Evolutionary conservation across 495 filamentous ascomycete species (phyloP).

Genomic region (Thozetella sp.): DNA sequence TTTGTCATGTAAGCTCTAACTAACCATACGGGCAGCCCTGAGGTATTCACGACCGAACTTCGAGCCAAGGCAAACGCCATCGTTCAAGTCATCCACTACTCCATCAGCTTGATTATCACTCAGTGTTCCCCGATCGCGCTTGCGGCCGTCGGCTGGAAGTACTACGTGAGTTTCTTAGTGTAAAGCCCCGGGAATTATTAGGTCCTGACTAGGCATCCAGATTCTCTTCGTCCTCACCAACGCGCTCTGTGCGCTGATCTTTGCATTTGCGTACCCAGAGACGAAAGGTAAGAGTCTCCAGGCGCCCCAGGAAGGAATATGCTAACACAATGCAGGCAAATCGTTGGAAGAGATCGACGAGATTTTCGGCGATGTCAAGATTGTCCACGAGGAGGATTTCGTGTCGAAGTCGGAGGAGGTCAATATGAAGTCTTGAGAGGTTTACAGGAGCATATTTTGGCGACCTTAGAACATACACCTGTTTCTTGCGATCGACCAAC

Average conservation of each 20-base stretch:
- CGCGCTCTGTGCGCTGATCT: slow-evolving; percentile 39
- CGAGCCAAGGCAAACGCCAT: slow-evolving; percentile 54
- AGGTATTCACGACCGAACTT: slow-evolving; percentile 59
- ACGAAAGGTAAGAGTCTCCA: slow-evolving; percentile 36
- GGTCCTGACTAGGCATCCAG: slow-evolving; percentile 9
- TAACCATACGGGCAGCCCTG: slow-evolving; percentile 26
- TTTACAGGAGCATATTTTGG: no score
- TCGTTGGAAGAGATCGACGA: slow-evolving; percentile 57
- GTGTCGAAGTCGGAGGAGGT: no score
- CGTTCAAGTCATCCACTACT: slow-evolving; percentile 56
- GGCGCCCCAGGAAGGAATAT: background rate
- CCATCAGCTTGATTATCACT: slow-evolving; percentile 53
- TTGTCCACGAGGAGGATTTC: background rate
- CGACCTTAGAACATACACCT: no score
- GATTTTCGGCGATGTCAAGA: slow-evolving; percentile 34
- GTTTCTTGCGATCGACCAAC: no score
- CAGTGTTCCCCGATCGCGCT: slow-evolving; percentile 58
- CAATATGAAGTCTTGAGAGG: no score
- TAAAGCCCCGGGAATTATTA: background rate
- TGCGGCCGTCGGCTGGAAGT: slow-evolving; percentile 45
- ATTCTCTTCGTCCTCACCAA: slow-evolving; percentile 58
- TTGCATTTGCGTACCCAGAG: slow-evolving; percentile 53
- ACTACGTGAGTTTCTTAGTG: slow-evolving; percentile 31
- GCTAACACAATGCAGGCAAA: slow-evolving; percentile 22
- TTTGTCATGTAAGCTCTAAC: background rate